A percentile compares a stretch with the other conserved stretches of the same genome.
Conservation (phyloP, 2,329 filamentous ascomycete species). For the Verticillium isaacii region DNA sequence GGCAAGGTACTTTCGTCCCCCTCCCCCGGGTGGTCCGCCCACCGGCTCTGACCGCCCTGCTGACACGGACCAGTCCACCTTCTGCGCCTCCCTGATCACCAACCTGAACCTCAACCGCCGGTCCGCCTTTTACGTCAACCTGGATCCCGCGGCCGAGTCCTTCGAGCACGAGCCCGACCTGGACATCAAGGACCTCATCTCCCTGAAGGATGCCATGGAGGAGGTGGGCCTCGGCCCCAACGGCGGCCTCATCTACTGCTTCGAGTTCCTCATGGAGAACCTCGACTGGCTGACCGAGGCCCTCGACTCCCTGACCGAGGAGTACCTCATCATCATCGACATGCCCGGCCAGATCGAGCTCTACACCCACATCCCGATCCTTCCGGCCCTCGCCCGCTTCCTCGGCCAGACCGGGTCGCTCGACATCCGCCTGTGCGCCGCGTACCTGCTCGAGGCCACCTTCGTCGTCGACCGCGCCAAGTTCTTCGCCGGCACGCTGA, state of each 20-base stretch:
- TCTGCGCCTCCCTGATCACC: conserved; percentile 89
- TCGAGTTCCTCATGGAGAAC: conserved; percentile 92
- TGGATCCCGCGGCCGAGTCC: conserved; percentile 90
- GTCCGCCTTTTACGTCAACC: conserved; percentile 97
- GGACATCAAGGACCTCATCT: conserved; percentile 93
- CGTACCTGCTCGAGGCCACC: conserved; percentile 91
- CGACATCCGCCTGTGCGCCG: conserved; percentile 87
- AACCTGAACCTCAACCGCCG: conserved; percentile 86
- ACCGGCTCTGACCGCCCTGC: not conserved
- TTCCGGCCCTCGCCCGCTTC: conserved; percentile 78
- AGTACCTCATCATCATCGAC: conserved; percentile 96
- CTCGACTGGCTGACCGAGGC: conserved; percentile 86
- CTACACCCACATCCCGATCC: conserved; percentile 92
- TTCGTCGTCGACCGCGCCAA: conserved; percentile 95
- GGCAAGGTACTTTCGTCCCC: conserved; percentile 61
- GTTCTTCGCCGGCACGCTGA: conserved; percentile 93
- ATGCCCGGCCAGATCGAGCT: conserved; percentile 99
- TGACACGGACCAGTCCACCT: conserved; percentile 63
- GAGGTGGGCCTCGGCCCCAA: conserved; percentile 88
- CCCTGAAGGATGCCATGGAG: conserved; percentile 93
- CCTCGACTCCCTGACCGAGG: conserved; percentile 81
- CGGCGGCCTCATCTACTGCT: conserved; percentile 91
- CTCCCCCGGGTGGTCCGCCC: not conserved
- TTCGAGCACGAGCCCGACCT: conserved; percentile 91
- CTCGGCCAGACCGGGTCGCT: conserved; percentile 74